Base-by-base conservation (phyloP, 352 stramenopile species). In the Globisporangium yorkense region DNA sequence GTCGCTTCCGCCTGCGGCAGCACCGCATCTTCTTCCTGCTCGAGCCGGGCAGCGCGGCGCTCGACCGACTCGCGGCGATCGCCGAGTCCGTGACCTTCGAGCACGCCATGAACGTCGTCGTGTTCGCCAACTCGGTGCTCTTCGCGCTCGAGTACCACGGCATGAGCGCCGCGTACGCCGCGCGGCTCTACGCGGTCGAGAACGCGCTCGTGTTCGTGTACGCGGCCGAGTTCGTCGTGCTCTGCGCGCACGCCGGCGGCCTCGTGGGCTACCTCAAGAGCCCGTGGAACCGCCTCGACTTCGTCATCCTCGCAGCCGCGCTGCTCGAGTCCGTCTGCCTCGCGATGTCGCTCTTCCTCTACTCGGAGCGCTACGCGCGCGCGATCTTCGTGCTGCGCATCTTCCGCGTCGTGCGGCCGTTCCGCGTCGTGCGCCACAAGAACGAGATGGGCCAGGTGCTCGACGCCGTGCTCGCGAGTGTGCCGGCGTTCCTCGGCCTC, bases 261-360 rank as follows among this genome's bases (percentile, higher is more conserved):
- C 67, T 94, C 2, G 56, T 78, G 2, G 68, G 67, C 18, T 94
- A 92, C 54, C 61, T 94, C 39, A 80, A 87, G 61, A 89, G 77
- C 47, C 80, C 82, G 12, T 94, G 84, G 84, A 90, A 94, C 47
- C 84, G 80, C 8, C 61, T 94, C 16, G 80, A 92, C 63, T 88
- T 87, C 16, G 52, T 89, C 15, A 73, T 92, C 5, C 67, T 92
- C n/a, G 67, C 70, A 20, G 76, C 76, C 9, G 80, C 78, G 3
- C 77, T 71, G 16, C 43, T 92, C n/a, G 82, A 92, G 45, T 86
- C 84, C 44, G 59, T 88, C 21, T 78, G 77, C n/a, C 61, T 90
- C 49, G 67, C 63, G 0, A 78, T 62, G 3, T 87, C 80, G 0
- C 55, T 92, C 27, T 65, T 88, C 16, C 57, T 77, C 7, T 87